Conservation (phyloP, 495 filamentous ascomycete genomes). For the Lophium mytilinum region DNA sequence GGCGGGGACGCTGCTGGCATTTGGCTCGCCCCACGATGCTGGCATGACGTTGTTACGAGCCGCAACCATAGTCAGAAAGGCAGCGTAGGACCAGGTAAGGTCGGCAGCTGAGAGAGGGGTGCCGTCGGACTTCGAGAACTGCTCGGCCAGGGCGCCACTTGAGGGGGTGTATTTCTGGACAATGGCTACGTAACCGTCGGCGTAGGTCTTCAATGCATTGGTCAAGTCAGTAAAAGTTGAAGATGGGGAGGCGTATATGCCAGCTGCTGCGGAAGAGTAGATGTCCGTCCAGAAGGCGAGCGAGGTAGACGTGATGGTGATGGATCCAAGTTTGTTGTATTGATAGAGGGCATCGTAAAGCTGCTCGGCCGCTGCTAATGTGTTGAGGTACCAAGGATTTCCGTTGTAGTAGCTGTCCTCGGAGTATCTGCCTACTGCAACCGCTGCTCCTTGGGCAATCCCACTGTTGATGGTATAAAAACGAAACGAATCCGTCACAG, state of each 20-base stretch:
- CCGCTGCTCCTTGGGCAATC: slow-evolving; percentile 38
- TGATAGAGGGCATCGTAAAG: slow-evolving; percentile 58
- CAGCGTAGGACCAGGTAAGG: slow-evolving; percentile 62
- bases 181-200: slow-evolving; percentile 54
- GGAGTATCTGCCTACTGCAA: slow-evolving; percentile 60
- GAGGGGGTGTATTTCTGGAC: slow-evolving; percentile 41
- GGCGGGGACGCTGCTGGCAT: slow-evolving; percentile 44
- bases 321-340: slow-evolving; percentile 45
- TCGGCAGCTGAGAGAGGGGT: slow-evolving; percentile 47
- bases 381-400: slow-evolving; percentile 53
- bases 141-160: slow-evolving; percentile 53
- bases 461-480: slow-evolving; percentile 38
- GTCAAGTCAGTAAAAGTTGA: slow-evolving; percentile 45
- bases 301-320: slow-evolving; percentile 46
- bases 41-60: slow-evolving; percentile 40
- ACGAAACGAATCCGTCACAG: slow-evolving; percentile 55
- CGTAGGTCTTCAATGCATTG: slow-evolving; percentile 50
- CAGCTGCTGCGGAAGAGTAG: slow-evolving; percentile 39
- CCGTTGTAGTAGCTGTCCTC: slow-evolving; percentile 60
- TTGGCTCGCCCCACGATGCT: slow-evolving; percentile 47
- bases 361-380: slow-evolving; percentile 56
- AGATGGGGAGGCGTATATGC: slow-evolving; percentile 42
- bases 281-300: slow-evolving; percentile 53
- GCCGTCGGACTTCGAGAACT: slow-evolving; percentile 48
- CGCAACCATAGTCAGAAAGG: slow-evolving; percentile 53